Evolutionary conservation across 305 asterid genomes (phyloP), one percentile per base, ranked within the genome.

Genomic region (Fraxinus dipetala): DNA sequence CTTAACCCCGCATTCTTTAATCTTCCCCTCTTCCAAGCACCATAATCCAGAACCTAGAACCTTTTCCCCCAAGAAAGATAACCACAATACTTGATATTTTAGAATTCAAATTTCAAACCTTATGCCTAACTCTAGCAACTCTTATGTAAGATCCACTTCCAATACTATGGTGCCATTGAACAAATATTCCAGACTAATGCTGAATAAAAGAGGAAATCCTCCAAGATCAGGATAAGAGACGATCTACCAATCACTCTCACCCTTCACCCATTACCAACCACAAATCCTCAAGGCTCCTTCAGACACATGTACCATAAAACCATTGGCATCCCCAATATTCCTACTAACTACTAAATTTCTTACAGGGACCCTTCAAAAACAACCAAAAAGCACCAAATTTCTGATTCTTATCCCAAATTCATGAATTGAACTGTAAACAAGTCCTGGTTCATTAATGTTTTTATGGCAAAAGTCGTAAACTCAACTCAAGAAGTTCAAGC

Each of bases 1-100:
- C 30, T 31, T 51, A 45, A 38, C 69, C 54, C 16, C 22, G 28
- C 69, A 54, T 69, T 4, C 82, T 77, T 70, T 67, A 70, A 13
- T 65, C 32, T 34, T 36, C 67, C 73, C 72, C 76, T 79, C 35
- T 35, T 75, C 70, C 30, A 83, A 79, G 45, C 28, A 79, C 76
- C 32, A 75, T 20, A 61, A 79, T 32, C 45, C 38, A 69, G 70
- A 36, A 40, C 36, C 63, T 79, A 14, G 13, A 22, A 20, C 40
- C 9, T 24, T 34, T 43, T 30, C 79, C 18, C 18, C 78, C 48
- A 36, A 59, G 67, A 36, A 51, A 78, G 77, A 70, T 18, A 75
- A 63, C 28, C 73, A 20, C 63, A 79, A 34, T 36, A 56, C 40
- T 48, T 40, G 56, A 83, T 30, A 32, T 63, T 63, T 22, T 63